Conservation (phyloP, 1,284 basidiomycete genomes). For the Pseudozyma sp. region DNA sequence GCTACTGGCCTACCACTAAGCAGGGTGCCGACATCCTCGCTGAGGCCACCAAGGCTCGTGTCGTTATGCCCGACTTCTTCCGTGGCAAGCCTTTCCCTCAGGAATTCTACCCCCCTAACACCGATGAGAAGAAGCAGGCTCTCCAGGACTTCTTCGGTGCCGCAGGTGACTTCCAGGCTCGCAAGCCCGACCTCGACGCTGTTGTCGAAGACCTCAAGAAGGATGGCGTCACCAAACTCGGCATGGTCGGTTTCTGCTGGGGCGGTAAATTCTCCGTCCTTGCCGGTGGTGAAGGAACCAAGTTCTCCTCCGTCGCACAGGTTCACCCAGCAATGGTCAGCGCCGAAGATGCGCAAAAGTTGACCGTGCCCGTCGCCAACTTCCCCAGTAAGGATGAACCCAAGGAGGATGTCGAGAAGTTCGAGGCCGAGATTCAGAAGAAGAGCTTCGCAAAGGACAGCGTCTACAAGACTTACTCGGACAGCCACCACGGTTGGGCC, state of each 20-base stretch:
- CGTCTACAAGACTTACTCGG: constrained; percentile 74
- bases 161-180: constrained; percentile 70
- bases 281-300: constrained; percentile 47
- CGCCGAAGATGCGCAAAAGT: constrained; percentile 72
- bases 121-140: constrained; percentile 70
- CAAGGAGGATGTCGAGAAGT: constrained; percentile 71
- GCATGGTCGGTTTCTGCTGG: constrained; percentile 71
- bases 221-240: constrained; percentile 73
- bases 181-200: constrained; percentile 72
- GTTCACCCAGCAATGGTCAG: constrained; percentile 72
- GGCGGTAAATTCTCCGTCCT: constrained; percentile 56
- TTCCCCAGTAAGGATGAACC: constrained; percentile 77
- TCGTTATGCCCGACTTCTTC: constrained; percentile 79
- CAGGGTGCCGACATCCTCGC: constrained; percentile 75
- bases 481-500: constrained; percentile 76
- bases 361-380: constrained; percentile 75
- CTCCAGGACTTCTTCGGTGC: constrained; percentile 71
- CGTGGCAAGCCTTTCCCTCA: constrained; percentile 73
- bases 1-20: constrained; percentile 72
- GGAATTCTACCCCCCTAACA: constrained; percentile 73
- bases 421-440: constrained; percentile 70
- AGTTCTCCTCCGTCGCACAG: constrained; percentile 54
- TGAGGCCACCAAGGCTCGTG: constrained; percentile 67
- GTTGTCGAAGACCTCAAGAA: constrained; percentile 72
- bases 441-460: constrained; percentile 72